Percentiles rank a stretch among this genome's conserved stretches.
Evolutionary conservation across 2,329 filamentous ascomycete genomes (phyloP).

Genomic region (Plectosphaerella cucumerina): DNA sequence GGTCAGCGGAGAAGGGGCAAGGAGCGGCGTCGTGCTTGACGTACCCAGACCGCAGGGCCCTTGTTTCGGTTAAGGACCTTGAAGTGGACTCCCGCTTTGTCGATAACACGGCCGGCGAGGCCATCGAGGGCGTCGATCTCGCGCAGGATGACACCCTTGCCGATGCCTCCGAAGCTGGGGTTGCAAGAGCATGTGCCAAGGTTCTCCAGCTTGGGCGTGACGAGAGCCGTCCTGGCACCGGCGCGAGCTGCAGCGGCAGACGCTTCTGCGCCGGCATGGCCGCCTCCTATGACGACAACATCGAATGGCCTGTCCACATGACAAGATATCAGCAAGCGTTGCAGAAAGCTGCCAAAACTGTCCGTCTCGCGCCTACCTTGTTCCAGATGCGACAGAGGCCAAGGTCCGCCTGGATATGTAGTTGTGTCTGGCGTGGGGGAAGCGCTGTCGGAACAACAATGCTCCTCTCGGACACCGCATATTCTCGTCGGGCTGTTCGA

Average conservation of each 20-base stretch:
- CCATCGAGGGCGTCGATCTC: conserved; percentile 96
- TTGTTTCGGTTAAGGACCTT: conserved; percentile 83
- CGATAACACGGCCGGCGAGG: conserved; percentile 80
- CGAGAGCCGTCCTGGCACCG: conserved; percentile 81
- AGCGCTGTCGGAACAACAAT: background rate
- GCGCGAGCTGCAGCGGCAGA: conserved; percentile 85
- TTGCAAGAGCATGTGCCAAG: conserved; percentile 96
- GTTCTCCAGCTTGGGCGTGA: conserved; percentile 85
- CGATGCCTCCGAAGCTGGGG: conserved; percentile 96
- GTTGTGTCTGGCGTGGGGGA: background rate
- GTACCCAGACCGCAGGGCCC: conserved; percentile 86
- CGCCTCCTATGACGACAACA: conserved; percentile 92
- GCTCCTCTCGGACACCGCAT: background rate
- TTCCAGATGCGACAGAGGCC: background rate
- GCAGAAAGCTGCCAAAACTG: no score
- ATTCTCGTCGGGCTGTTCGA: background rate
- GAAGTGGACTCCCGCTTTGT: conserved; percentile 94
- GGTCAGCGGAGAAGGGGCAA: background rate
- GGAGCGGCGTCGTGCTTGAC: conserved; percentile 10
- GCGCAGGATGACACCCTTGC: conserved; percentile 92
- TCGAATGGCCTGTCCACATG: conserved; percentile 61
- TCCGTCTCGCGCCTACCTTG: background rate
- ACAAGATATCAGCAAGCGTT: background rate
- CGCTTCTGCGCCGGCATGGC: conserved; percentile 92
- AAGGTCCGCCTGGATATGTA: background rate